Evolutionary conservation across 78 protist genomes (phyloP), one percentile per base, ranked within the genome.

Genomic region (Pigoraptor vietnamica): DNA sequence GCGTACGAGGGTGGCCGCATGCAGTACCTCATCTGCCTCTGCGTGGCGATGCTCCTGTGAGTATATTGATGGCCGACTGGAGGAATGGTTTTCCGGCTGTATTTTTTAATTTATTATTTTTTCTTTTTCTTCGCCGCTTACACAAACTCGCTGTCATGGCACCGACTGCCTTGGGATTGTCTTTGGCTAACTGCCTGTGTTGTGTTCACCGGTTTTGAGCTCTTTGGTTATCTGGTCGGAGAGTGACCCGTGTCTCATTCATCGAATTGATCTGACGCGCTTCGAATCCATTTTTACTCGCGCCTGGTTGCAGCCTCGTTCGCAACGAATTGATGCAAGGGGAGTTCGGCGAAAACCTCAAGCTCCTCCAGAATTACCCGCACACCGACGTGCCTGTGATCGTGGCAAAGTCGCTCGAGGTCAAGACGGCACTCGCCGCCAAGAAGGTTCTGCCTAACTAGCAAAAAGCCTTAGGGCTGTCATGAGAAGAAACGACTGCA

Each of bases 1-100:
- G 79, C 94, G 35, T 34, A 2, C n/a, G 1, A 1, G 25, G 83
- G 2, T 6, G 67, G 67, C 67, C 84, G 90, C 40, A 24, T 56
- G 48, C 35, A 48, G 32, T 39, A 39, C 24, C 81, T 92, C 39
- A 86, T 55, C 34, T 38, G 37, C 87, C 25, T 92, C n/a, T 92
- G 94, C 67, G 35, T 21, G 33, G 94, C 94, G 25, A 92, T 92
- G 94, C 39, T 90, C 19, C 2, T 87, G 90, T 86, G 32, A 1
- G 89, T 37, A 39, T 37, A 2, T 35, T 82, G 87, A 0, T 34
- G 87, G 38, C 1, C 38, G 21, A 32, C n/a, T 34, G 37, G 19
- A 0, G 1, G 37, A 0, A 34, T 34, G 34, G 1, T 34, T 83
- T 35, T 83, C 87, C 23, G 39, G 39, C 87, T 83, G 6, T 83